Evolutionary conservation across 192 early-diverging fungal species (phyloP).

Genomic region (Coemansia sp.): DNA sequence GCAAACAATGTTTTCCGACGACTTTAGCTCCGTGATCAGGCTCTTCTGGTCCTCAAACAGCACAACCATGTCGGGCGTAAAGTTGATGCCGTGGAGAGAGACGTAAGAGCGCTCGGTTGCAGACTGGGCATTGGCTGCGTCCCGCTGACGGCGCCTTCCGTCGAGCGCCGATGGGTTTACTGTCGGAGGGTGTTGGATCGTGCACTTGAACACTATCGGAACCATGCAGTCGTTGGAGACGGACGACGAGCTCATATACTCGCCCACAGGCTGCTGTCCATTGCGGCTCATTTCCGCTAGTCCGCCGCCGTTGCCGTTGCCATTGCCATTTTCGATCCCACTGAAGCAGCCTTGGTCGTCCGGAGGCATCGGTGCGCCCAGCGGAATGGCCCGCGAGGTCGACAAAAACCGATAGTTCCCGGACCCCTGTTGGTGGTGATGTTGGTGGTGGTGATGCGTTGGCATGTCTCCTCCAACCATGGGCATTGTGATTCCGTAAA

Average conservation of each 20-base stretch:
- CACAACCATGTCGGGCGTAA: slow-evolving; percentile 65
- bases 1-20: slow-evolving; percentile 42
- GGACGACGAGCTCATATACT: neutral
- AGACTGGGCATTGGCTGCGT: slow-evolving; percentile 9
- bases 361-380: neutral
- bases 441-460: slow-evolving; percentile 8
- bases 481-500: slow-evolving; percentile 31
- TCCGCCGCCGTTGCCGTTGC: neutral
- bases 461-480: slow-evolving; percentile 19
- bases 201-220: slow-evolving; percentile 46
- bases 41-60: slow-evolving; percentile 63
- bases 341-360: neutral
- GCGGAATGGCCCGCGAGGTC: slow-evolving; percentile 5
- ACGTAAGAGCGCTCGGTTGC: slow-evolving; percentile 45
- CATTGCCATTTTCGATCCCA: neutral
- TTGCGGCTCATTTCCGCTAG: neutral
- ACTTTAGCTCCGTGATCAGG: slow-evolving; percentile 43
- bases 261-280: neutral
- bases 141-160: slow-evolving; percentile 10
- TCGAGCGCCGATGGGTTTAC: slow-evolving; percentile 25
- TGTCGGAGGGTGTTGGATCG: slow-evolving; percentile 43
- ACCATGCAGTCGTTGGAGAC: slow-evolving; percentile 19
- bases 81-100: slow-evolving; percentile 68
- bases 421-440: too few relatives aligned
- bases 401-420: slow-evolving; percentile 5